Evolutionary conservation across 148 eudicot genomes (phyloP).

Genomic region (Suaeda aralocaspica): DNA sequence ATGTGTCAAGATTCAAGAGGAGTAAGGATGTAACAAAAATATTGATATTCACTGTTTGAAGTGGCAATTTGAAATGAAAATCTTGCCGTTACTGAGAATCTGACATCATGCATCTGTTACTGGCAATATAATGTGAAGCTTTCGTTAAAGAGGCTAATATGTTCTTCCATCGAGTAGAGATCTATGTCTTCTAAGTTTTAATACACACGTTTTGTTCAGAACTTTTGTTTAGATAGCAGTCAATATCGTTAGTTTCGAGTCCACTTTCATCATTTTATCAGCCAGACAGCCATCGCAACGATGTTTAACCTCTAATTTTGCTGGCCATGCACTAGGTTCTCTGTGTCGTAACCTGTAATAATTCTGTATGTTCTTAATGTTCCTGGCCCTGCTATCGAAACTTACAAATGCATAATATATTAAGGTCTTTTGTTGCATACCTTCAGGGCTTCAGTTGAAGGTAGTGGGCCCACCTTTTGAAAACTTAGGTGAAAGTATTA

Average conservation of each 20-base stretch:
- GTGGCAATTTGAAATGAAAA: neutral
- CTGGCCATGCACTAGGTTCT: too few relatives aligned
- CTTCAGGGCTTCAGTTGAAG: too few relatives aligned
- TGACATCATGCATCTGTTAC: neutral
- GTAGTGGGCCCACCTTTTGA: too few relatives aligned
- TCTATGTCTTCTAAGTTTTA: too few relatives aligned
- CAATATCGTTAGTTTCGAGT: neutral
- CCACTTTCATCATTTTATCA: neutral
- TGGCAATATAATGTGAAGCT: neutral
- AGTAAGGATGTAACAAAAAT: neutral
- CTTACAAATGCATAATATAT: too few relatives aligned
- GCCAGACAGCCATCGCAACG: neutral
- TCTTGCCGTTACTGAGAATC: neutral
- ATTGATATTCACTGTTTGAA: neutral
- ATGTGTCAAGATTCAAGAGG: slow-evolving; percentile 15
- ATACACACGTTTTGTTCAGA: neutral
- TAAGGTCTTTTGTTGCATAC: too few relatives aligned
- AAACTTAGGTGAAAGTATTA: too few relatives aligned
- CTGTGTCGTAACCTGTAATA: too few relatives aligned
- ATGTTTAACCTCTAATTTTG: neutral
- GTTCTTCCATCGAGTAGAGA: neutral
- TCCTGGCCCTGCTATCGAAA: too few relatives aligned
- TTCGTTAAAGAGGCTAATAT: neutral
- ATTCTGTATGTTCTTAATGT: too few relatives aligned
- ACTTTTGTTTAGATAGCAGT: neutral